These are phyloP conservation scores for Pseudogymnoascus sp. DNA, from an alignment of 2,329 filamentous ascomycete genomes.

Conservation along the genomic window DNA sequence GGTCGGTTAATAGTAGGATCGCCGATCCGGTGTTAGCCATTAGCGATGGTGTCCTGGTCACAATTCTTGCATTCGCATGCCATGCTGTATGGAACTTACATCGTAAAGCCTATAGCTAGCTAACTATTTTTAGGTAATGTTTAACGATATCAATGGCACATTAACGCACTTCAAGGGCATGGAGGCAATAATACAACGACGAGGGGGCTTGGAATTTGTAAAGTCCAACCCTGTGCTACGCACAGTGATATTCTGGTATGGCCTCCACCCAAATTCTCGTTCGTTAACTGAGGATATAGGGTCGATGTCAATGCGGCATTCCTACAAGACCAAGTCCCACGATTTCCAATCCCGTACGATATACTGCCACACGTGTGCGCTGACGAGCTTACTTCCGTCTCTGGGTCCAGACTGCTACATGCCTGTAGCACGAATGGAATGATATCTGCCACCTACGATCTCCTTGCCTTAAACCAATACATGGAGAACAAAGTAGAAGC, in stretches of 20 bases:
- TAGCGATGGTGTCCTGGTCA: slow-evolving; percentile 9
- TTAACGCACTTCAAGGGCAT: slow-evolving; percentile 11
- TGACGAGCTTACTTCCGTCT: background rate
- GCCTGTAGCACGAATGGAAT: background rate
- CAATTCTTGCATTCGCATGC: slow-evolving; percentile 12
- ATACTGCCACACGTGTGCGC: background rate
- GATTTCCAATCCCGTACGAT: slow-evolving; percentile 11
- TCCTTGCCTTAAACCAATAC: slow-evolving; percentile 9
- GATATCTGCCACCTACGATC: background rate
- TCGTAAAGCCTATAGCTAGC: background rate
- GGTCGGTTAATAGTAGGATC: slow-evolving; percentile 11
- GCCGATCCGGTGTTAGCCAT: slow-evolving; percentile 1
- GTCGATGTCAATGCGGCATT: slow-evolving; percentile 13
- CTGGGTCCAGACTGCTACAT: background rate
- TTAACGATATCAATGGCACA: slow-evolving; percentile 10
- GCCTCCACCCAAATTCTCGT: background rate
- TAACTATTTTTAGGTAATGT: slow-evolving; percentile 11
- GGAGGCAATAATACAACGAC: slow-evolving; percentile 10
- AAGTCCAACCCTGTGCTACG: slow-evolving; percentile 7
- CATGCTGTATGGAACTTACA: slow-evolving; percentile 9
- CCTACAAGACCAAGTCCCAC: slow-evolving; percentile 8
- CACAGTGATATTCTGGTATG: slow-evolving; percentile 14
- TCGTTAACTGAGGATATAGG: slow-evolving; percentile 2
- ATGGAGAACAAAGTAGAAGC: background rate
- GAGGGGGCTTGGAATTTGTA: slow-evolving; percentile 9